Percentiles rank a stretch among this genome's conserved stretches.
Conservation (phyloP, 2,329 filamentous ascomycete genomes). For the Colletotrichum chlorophyti region DNA sequence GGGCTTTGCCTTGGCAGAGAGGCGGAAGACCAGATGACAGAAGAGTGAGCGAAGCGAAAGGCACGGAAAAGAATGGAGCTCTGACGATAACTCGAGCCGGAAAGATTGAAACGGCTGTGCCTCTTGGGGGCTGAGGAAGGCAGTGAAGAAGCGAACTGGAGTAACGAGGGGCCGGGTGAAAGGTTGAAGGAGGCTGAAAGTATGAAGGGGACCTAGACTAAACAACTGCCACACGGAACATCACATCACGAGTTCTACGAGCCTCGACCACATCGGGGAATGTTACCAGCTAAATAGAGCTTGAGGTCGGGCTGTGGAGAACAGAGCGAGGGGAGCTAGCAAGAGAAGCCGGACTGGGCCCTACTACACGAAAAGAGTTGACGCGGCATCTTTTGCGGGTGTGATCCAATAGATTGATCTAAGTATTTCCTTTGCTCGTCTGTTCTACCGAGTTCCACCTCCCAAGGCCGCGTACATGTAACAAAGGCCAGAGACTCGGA, state of each 20-base stretch:
- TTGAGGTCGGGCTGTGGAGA: neutral
- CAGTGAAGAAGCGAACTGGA: slow-evolving; percentile 12
- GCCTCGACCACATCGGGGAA: slow-evolving; percentile 26
- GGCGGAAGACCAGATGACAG: slow-evolving; percentile 1
- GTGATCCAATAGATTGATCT: too few species aligned
- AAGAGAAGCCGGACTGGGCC: neutral
- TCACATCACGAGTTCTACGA: neutral
- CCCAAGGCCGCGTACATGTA: neutral
- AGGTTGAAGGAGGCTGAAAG: slow-evolving; percentile 12
- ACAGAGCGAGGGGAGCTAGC: neutral
- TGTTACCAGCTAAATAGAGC: slow-evolving; percentile 27
- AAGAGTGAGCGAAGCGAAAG: neutral
- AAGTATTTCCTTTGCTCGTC: neutral
- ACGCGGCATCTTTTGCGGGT: too few species aligned
- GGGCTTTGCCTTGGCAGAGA: slow-evolving; percentile 17
- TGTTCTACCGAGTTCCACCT: slow-evolving; percentile 7
- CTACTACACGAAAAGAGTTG: slow-evolving; percentile 12
- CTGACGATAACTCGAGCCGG: slow-evolving; percentile 20
- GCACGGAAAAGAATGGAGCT: slow-evolving; percentile 13
- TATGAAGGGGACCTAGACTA: slow-evolving; percentile 1
- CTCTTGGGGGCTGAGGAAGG: slow-evolving; percentile 10
- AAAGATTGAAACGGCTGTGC: slow-evolving; percentile 21
- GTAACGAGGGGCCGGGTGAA: slow-evolving; percentile 14
- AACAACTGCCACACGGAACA: neutral
- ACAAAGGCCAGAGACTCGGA: slow-evolving; percentile 11